Conservation (phyloP, 1,139 yeast species). For the Pichia sp. region DNA sequence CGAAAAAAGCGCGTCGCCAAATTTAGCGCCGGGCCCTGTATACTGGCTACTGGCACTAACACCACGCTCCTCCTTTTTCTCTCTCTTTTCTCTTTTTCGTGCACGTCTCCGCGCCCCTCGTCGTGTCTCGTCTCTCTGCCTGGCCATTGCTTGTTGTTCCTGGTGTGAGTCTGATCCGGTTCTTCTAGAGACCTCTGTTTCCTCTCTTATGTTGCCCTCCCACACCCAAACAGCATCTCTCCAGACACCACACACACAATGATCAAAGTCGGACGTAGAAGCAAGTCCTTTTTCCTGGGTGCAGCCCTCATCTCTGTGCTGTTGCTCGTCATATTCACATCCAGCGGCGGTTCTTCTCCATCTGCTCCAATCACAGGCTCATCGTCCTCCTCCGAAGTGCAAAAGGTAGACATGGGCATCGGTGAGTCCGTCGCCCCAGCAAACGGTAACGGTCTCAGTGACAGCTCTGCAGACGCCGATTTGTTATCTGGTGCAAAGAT, state of each 20-base stretch:
- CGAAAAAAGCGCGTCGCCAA: too few species aligned
- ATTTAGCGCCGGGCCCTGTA: too few species aligned
- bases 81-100: too few species aligned
- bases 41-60: too few species aligned
- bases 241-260: constrained; percentile 1
- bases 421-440: constrained; percentile 13
- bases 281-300: constrained; percentile 14
- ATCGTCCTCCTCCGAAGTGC: constrained; percentile 1
- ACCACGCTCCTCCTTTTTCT: too few species aligned
- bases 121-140: too few species aligned
- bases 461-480: background rate
- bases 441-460: constrained; percentile 11
- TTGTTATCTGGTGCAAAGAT: constrained; percentile 21
- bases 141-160: too few species aligned
- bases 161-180: too few species aligned
- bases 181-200: too few species aligned
- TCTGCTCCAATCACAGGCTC: constrained; percentile 1
- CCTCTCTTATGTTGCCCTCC: too few species aligned
- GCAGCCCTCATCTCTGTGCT: constrained; percentile 11
- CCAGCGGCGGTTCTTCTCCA: constrained; percentile 3
- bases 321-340: constrained; percentile 7
- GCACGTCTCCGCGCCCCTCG: too few species aligned
- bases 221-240: too few species aligned
- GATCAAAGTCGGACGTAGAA: constrained; percentile 17
- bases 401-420: constrained; percentile 18